A percentile compares a stretch with the other conserved stretches of the same genome.
Evolutionary conservation across 768 basidiomycete genomes (phyloP).

Genomic region (Mycena olivaceomarginata): DNA sequence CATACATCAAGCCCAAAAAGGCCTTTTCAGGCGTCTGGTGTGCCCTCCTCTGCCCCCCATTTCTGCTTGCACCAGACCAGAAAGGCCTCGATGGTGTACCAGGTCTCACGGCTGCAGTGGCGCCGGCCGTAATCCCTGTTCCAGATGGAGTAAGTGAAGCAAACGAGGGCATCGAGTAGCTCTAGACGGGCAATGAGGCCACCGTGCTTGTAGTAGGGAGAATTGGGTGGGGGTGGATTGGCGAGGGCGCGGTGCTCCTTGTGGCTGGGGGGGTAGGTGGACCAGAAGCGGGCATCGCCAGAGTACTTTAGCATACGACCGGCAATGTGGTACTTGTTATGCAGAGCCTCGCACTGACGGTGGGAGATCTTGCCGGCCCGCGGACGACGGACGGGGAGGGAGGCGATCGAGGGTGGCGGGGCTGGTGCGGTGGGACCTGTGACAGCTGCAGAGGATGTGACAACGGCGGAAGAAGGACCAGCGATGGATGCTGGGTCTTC

Average conservation of each 20-base stretch:
- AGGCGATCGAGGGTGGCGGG: conserved; percentile 53
- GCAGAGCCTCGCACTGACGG: conserved; percentile 74
- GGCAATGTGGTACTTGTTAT: conserved; percentile 81
- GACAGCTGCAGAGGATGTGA: conserved; percentile 25
- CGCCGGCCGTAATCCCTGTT: conserved; percentile 78
- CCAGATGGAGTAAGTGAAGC: conserved; percentile 92
- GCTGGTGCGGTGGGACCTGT: conserved; percentile 41
- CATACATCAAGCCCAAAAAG: conserved; percentile 90
- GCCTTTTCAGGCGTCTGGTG: conserved; percentile 74
- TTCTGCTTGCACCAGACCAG: conserved; percentile 84
- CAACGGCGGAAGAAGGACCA: conserved; percentile 48
- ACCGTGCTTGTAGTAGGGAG: conserved; percentile 85
- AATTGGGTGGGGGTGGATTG: conserved; percentile 78
- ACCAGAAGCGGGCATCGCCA: conserved; percentile 87
- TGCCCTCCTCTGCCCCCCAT: conserved; percentile 73
- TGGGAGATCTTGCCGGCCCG: conserved; percentile 73
- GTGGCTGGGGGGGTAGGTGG: conserved; percentile 79
- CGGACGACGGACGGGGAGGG: conserved; percentile 79
- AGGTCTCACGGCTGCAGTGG: conserved; percentile 75
- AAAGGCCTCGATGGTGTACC: conserved; percentile 82
- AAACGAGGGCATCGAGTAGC: conserved; percentile 87
- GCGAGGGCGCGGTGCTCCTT: conserved; percentile 78
- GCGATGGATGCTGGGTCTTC: conserved; percentile 60
- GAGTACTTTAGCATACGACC: conserved; percentile 91
- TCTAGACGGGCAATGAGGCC: conserved; percentile 87